phyloP scores from a whole-genome alignment of 495 filamentous ascomycete genomes.

The Annulohypoxylon nitens region DNA sequence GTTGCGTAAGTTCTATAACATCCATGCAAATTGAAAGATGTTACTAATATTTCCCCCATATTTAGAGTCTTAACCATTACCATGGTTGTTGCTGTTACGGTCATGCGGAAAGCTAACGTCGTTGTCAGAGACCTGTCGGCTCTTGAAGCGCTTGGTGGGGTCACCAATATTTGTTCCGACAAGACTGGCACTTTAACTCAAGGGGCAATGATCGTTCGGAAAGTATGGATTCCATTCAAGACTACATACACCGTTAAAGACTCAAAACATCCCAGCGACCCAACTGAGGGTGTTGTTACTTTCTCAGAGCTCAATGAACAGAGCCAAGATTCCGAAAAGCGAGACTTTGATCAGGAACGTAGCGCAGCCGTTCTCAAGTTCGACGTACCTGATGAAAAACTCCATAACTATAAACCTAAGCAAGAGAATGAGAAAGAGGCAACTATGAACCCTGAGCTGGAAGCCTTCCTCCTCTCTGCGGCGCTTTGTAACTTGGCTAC shows the following conservation, averaged over 20 bases:
- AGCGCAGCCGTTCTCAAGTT: conserved; percentile 67
- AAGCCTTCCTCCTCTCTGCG: conserved; percentile 75
- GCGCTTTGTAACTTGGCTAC: conserved; percentile 83
- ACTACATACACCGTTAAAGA: conserved; percentile 69
- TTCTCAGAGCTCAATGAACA: conserved; percentile 47
- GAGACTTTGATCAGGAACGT: conserved; percentile 65
- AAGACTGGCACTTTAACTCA: conserved; percentile 88
- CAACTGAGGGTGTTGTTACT: conserved; percentile 67
- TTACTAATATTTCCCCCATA: too few species aligned
- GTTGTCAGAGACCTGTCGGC: conserved; percentile 82
- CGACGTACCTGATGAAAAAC: conserved; percentile 63
- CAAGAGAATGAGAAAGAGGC: conserved; percentile 51
- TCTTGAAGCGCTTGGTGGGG: conserved; percentile 84
- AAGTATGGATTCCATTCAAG: conserved; percentile 79
- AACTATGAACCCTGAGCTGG: conserved; percentile 63
- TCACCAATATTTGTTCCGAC: conserved; percentile 91
- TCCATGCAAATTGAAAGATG: too few species aligned
- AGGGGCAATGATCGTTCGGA: conserved; percentile 81
- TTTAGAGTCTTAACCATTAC: conserved; percentile 78
- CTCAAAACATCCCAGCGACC: conserved; percentile 70
- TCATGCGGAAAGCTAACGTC: conserved; percentile 81
- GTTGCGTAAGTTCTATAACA: conserved; percentile 68
- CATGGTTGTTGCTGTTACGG: conserved; percentile 81
- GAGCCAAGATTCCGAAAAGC: conserved; percentile 51
- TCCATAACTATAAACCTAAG: conserved; percentile 42